Base-by-base conservation (phyloP, 805 yeast species). In the Huiozyma sinensis region DNA sequence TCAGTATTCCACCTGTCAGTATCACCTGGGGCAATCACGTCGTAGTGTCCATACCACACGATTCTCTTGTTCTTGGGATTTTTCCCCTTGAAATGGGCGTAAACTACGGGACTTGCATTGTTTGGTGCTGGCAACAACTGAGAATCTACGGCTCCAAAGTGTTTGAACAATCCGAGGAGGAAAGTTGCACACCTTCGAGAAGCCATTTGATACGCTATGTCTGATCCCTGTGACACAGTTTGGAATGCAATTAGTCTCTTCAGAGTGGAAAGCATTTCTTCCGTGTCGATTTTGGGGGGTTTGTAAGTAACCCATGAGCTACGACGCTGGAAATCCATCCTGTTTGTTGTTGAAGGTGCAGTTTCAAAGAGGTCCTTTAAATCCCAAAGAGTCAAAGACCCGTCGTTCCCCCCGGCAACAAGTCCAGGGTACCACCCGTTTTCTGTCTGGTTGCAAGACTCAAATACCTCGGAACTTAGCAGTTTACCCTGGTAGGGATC, bases 11-110 rank as follows among this genome's bases (percentile, higher is more conserved):
- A 90, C 30, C 69, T 69, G 6, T 69, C 70, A 24, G 68, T 65
- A 41, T 71, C 72, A 32, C 76, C 75, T 0, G 94, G 94, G 46
- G 83, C 84, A 36, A 90, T 87, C 28, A 90, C 96, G 64, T 90
- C 98, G 58, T 92, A 90, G 68, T 90, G 98, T 1, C 95, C 97
- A 62, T 90, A 90, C 83, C 95, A 90, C 40, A 90, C 61, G 5
- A 87, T 70, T 44, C 84, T 68, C 39, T 77, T 63, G 29, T 54
- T 54, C 13, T 45, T 36, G 3, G 32, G 29, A 13, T 29, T 40
- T 36, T 72, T 75, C 5, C 77, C 77, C 45, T 66, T 65, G 63
- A 90, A 90, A 7, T 69, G 66, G 0, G 92, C 92, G 55, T 76
- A 81, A 0, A 90, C 90, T 2, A 89, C 76, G 0, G 98, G 97